Conservation (phyloP, 192 early-diverging fungal genomes). For the Chytriomyces hyalinus region DNA sequence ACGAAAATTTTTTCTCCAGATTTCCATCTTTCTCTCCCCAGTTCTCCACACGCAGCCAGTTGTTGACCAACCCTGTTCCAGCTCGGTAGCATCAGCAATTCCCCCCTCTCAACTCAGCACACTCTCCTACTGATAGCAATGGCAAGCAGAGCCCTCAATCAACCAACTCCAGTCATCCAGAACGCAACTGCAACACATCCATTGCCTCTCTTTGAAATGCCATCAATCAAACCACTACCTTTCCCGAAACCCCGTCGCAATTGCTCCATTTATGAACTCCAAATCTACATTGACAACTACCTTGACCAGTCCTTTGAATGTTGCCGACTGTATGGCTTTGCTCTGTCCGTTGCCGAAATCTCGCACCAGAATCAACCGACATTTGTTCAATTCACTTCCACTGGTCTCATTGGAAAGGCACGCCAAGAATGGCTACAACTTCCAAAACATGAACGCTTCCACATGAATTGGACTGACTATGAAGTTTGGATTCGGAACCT, state of each 20-base stretch:
- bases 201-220: not conserved
- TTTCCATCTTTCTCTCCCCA: too few relatives aligned
- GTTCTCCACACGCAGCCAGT: too few relatives aligned
- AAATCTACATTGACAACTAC: not conserved
- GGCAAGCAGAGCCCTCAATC: too few relatives aligned
- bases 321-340: not conserved
- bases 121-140: too few relatives aligned
- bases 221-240: not conserved
- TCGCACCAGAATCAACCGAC: not conserved
- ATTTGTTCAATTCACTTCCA: not conserved
- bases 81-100: too few relatives aligned
- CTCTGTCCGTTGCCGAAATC: not conserved
- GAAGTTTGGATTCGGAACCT: too few relatives aligned
- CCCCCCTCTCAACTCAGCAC: too few relatives aligned
- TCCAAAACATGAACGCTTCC: not conserved
- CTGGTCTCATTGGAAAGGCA: constrained; percentile 10
- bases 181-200: not conserved
- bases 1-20: too few relatives aligned
- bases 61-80: too few relatives aligned
- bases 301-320: not conserved
- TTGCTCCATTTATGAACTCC: not conserved
- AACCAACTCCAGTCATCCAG: too few relatives aligned
- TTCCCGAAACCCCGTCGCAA: not conserved
- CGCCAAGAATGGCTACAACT: not conserved
- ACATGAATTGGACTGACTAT: not conserved